Evolutionary conservation across 306 rosid genomes (phyloP).

Genomic region (Psophocarpus tetragonolobus): DNA sequence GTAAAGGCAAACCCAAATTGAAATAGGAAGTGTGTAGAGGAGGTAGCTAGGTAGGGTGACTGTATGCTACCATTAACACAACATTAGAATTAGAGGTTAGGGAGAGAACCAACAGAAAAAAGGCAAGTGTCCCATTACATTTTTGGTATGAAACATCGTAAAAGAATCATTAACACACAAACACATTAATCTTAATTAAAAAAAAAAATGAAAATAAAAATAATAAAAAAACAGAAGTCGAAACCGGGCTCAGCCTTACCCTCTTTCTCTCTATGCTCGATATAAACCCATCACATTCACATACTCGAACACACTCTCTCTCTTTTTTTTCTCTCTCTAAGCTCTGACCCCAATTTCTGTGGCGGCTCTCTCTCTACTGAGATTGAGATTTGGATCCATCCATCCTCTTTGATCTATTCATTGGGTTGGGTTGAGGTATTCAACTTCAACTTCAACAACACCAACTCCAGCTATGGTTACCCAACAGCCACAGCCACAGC

Average conservation of each 20-base stretch:
- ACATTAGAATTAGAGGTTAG: background rate
- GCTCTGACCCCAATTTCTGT: conserved; percentile 49
- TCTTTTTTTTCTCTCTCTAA: conserved; percentile 22
- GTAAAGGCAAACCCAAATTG: background rate
- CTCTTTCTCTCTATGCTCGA: conserved; percentile 21
- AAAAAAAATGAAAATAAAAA: background rate
- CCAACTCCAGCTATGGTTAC: too few species aligned
- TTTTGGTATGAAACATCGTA: background rate
- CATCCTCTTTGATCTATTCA: conserved; percentile 33
- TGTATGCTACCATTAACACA: background rate
- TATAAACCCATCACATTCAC: conserved; percentile 54
- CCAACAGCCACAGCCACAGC: too few species aligned
- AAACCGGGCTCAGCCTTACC: conserved; percentile 32
- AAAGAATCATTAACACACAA: conserved; percentile 5
- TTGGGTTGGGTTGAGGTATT: too few species aligned
- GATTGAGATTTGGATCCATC: conserved; percentile 62
- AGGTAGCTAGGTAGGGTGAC: background rate
- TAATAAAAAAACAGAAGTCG: background rate
- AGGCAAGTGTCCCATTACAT: conserved; percentile 2
- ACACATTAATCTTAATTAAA: background rate
- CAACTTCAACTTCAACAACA: too few species aligned
- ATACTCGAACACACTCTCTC: conserved; percentile 11
- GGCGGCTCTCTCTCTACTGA: conserved; percentile 65
- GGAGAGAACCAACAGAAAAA: conserved; percentile 10
- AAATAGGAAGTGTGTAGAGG: background rate